Evolutionary conservation across 495 filamentous ascomycete genomes (phyloP).

Genomic region (Xylaria telfairii): DNA sequence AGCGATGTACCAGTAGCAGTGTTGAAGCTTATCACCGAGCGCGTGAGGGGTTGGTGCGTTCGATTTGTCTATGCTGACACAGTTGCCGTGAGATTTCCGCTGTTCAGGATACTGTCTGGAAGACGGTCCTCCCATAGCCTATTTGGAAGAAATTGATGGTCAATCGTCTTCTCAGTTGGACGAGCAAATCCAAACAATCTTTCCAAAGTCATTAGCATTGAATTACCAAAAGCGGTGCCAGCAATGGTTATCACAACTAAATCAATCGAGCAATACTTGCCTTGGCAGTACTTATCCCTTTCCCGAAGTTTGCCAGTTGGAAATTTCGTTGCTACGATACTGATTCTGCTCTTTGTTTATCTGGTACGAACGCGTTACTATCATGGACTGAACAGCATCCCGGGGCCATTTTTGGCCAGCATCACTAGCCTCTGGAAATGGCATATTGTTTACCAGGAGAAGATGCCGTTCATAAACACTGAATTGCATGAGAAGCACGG

Average conservation of each 20-base stretch:
- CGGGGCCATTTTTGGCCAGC: conserved; percentile 1
- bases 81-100: neutral
- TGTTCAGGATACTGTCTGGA: neutral
- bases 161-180: neutral
- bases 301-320: neutral
- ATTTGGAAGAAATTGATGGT: neutral
- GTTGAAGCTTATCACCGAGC: neutral
- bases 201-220: neutral
- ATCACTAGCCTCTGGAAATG: conserved; percentile 29
- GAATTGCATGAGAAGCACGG: conserved; percentile 27
- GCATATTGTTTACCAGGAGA: conserved; percentile 11
- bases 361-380: conserved; percentile 5
- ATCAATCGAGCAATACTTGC: neutral
- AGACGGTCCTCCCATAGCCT: neutral
- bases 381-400: neutral
- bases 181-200: neutral
- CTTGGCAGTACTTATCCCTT: neutral
- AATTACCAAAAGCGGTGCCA: neutral
- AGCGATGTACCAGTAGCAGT: neutral
- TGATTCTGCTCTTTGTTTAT: neutral
- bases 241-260: neutral
- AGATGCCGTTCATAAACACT: conserved; percentile 23
- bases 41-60: neutral
- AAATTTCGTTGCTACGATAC: neutral
- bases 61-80: neutral